A percentile compares a stretch with the other conserved stretches of the same genome.
These are phyloP conservation scores for Aegilops sharonensis DNA, from an alignment of 176 grass and related monocot genomes.

Conservation along the genomic window DNA sequence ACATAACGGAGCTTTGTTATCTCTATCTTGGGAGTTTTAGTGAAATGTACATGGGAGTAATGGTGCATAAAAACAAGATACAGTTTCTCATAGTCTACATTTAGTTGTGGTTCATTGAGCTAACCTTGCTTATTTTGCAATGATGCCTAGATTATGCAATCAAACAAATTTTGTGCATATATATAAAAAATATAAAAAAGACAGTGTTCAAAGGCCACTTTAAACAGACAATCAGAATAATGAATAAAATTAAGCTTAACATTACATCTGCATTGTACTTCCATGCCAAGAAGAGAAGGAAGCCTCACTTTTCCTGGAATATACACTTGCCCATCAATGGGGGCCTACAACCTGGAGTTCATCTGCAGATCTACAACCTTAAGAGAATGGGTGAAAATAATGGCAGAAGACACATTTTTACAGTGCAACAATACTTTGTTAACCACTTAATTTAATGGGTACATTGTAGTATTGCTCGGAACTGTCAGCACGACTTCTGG, in stretches of 20 bases:
- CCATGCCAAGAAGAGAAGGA: not conserved
- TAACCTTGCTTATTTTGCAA: not conserved
- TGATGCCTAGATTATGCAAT: not conserved
- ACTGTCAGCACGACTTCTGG: not conserved
- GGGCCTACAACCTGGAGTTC: not conserved
- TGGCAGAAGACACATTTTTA: not conserved
- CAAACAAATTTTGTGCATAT: not conserved
- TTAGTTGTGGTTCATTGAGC: not conserved
- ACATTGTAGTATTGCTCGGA: conserved; percentile 4
- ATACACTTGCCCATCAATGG: not conserved
- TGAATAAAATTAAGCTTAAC: not conserved
- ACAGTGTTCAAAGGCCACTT: not conserved
- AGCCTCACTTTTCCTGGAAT: not conserved
- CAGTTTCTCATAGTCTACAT: not conserved
- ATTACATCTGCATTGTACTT: conserved; percentile 1
- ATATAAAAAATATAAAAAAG: not conserved
- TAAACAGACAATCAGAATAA: not conserved
- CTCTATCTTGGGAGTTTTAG: not conserved
- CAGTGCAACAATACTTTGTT: not conserved
- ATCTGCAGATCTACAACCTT: conserved; percentile 16
- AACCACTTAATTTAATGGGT: not conserved
- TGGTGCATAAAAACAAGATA: not conserved
- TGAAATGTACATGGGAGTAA: not conserved
- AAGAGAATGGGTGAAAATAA: not conserved
- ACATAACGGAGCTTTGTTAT: not conserved